Percentiles rank a stretch among this genome's conserved stretches.
Conservation (phyloP, 495 filamentous ascomycete genomes). For the Poronia punctata region DNA sequence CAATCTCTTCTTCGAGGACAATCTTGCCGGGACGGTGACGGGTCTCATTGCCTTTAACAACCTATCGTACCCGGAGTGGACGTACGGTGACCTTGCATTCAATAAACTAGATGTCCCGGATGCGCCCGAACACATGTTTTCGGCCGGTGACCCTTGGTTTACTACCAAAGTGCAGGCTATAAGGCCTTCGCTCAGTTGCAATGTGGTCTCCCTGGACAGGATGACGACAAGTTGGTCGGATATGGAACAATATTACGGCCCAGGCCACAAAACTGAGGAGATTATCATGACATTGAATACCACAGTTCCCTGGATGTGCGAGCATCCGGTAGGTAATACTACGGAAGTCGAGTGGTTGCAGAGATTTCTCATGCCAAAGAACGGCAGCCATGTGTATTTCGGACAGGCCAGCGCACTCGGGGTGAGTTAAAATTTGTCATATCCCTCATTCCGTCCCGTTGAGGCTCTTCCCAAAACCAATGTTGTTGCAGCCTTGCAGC, state of each 20-base stretch:
- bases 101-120: not conserved
- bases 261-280: not conserved
- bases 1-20: slow-evolving; percentile 7
- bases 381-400: not conserved
- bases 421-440: slow-evolving; percentile 1
- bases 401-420: slow-evolving; percentile 1
- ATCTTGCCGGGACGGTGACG: slow-evolving; percentile 7
- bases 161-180: slow-evolving; percentile 1
- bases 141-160: not conserved
- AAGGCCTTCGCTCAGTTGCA: not conserved
- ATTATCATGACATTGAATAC: slow-evolving; percentile 3
- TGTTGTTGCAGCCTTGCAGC: too few relatives aligned
- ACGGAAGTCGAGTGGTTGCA: slow-evolving; percentile 1
- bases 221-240: not conserved
- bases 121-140: not conserved
- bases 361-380: not conserved
- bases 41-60: slow-evolving; percentile 8
- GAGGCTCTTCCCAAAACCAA: too few relatives aligned
- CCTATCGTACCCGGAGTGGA: slow-evolving; percentile 9
- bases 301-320: slow-evolving; percentile 2
- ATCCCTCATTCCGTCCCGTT: too few relatives aligned
- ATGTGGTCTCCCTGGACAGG: not conserved
- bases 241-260: not conserved
- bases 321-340: not conserved
- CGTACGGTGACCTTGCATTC: slow-evolving; percentile 8